A percentile compares a stretch with the other conserved stretches of the same genome.
Evolutionary conservation across 441 rosid genomes (phyloP).

Genomic region (Theobroma grandiflorum): DNA sequence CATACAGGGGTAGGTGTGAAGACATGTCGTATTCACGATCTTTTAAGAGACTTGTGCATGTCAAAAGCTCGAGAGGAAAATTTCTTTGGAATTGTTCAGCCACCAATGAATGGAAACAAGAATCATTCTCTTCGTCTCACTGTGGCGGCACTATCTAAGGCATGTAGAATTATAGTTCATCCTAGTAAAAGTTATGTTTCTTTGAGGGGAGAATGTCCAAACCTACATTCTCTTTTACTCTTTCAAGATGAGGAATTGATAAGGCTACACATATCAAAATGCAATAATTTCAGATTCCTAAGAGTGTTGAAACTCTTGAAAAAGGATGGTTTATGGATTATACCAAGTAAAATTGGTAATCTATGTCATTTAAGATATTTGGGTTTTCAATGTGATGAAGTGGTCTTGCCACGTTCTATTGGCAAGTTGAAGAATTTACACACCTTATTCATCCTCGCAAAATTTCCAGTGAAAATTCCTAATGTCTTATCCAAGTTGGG

Average conservation of each 20-base stretch:
- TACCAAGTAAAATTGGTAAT: too few relatives aligned
- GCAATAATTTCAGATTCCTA: too few relatives aligned
- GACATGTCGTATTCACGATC: constrained; percentile 1
- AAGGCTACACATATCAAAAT: too few relatives aligned
- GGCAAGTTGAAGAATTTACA: not conserved
- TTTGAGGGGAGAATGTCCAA: not conserved
- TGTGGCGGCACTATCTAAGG: not conserved
- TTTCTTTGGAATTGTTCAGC: not conserved
- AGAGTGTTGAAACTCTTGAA: too few relatives aligned
- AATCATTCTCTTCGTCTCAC: not conserved
- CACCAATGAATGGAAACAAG: not conserved
- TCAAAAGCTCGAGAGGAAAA: not conserved
- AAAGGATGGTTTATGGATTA: too few relatives aligned
- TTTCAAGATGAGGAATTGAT: not conserved
- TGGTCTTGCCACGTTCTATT: not conserved
- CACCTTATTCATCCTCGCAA: not conserved
- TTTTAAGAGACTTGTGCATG: not conserved
- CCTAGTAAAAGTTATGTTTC: not conserved
- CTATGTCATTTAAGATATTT: not conserved
- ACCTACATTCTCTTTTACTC: constrained; percentile 15
- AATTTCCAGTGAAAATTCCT: not conserved
- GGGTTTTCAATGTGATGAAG: not conserved
- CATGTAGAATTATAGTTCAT: too few relatives aligned
- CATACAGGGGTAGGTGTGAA: not conserved
- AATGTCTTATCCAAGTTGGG: not conserved